Evolutionary conservation across 2,329 filamentous ascomycete species (phyloP), one percentile per base, ranked within the genome.

Genomic region (Colletotrichum godetiae): DNA sequence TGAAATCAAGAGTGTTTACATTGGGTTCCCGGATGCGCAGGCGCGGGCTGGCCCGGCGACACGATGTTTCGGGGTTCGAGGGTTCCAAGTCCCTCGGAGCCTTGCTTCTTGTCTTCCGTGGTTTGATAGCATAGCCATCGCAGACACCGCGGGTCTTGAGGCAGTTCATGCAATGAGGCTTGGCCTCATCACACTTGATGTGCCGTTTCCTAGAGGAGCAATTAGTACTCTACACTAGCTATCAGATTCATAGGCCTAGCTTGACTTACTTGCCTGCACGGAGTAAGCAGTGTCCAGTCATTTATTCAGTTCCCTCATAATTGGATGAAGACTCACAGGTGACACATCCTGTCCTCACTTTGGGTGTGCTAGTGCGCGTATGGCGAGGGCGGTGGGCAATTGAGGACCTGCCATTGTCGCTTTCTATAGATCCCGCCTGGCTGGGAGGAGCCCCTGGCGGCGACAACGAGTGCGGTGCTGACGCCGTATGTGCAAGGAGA

Each of bases 181-280:
- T 82, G 33, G 81, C 81, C 73, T 85, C 83, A 70, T 85, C 83
- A 69, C 83, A 85, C 76, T 85, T 85, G 58, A 85, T 81, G 75
- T 85, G 83, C 29, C 83, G 82, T 72, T 75, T 75, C 31, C 72
- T 74, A 33, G 5, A 5, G 7, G 52, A 15, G 1, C 2, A 22
- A 12, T 37, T 7, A 29, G 70, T 57, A 71, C 46, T 42, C 35
- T 35, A 49, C 12, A 63, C 27, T n/a, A 13, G 27, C 42, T 7
- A 6, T 22, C 3, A 15, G 19, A n/a, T n/a, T n/a, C n/a, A 5
- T 6, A 33, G 22, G 49, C 35, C 22, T 22, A 13, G 6, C 19
- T 27, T 11, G 22, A 73, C 72, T 72, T 46, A 74, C 72, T 74
- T 74, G 72, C 72, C 72, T 74, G n/a, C 35, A 22, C 24, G 31